phyloP scores from a whole-genome alignment of 1,139 yeast genomes.

The Ogataea hybrid region DNA sequence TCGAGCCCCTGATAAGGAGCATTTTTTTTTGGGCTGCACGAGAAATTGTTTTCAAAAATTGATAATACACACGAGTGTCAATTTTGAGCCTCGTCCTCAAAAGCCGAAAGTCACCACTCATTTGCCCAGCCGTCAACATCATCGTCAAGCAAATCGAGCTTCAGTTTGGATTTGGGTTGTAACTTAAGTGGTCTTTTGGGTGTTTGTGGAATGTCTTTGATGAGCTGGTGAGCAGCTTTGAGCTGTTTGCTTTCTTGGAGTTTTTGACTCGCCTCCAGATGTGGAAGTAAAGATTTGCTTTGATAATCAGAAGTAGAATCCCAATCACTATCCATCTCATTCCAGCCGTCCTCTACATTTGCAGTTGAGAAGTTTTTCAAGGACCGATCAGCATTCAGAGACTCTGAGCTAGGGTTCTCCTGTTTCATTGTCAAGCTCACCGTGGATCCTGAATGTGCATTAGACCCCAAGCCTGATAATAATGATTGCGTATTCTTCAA shows the following conservation, averaged over 20 bases:
- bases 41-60: too few species aligned
- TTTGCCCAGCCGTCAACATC: constrained; percentile 54
- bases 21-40: constrained; percentile 15
- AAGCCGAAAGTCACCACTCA: constrained; percentile 36
- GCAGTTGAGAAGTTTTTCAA: constrained; percentile 15
- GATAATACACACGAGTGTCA: too few species aligned
- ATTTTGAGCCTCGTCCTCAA: too few species aligned
- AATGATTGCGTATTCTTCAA: constrained; percentile 18
- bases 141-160: constrained; percentile 39
- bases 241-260: too few species aligned
- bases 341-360: constrained; percentile 4
- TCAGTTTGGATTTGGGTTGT: constrained; percentile 26
- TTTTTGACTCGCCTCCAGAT: too few species aligned
- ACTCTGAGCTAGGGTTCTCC: constrained; percentile 8
- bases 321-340: not conserved
- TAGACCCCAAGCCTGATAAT: constrained; percentile 23
- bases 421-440: not conserved
- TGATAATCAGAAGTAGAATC: too few species aligned
- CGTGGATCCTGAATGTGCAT: constrained; percentile 6
- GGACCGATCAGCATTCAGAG: constrained; percentile 11
- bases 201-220: constrained; percentile 13
- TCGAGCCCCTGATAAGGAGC: constrained; percentile 47
- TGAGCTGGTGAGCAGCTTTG: not conserved
- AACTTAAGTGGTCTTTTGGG: constrained; percentile 21
- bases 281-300: too few species aligned